Percentiles rank a stretch among this genome's conserved stretches.
Evolutionary conservation across 2,329 filamentous ascomycete species (phyloP).

Genomic region (Diaporthe citriasiana): DNA sequence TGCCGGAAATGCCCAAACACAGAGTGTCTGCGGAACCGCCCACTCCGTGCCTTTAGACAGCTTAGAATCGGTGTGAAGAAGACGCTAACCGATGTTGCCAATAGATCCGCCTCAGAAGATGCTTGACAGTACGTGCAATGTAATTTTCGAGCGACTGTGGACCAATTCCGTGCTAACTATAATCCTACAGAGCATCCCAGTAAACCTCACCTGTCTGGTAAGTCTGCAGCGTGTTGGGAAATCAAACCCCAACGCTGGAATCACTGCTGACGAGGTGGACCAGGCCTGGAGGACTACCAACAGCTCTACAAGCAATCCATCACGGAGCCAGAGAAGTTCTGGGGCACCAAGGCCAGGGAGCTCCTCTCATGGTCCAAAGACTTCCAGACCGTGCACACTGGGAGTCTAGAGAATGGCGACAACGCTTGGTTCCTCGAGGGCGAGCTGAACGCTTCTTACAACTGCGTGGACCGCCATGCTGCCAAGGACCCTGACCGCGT

Average conservation of each 20-base stretch:
- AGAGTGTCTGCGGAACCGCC: not conserved
- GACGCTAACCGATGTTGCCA: conserved; percentile 44
- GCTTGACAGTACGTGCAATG: conserved; percentile 71
- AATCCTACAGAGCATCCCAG: conserved; percentile 73
- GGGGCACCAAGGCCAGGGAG: conserved; percentile 87
- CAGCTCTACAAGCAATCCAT: conserved; percentile 87
- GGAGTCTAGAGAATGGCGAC: conserved; percentile 84
- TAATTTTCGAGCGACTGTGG: not conserved
- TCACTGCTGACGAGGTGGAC: conserved; percentile 32
- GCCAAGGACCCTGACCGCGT: conserved; percentile 92
- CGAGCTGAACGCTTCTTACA: conserved; percentile 94
- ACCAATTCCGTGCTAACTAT: conserved; percentile 42
- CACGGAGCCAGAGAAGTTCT: conserved; percentile 89
- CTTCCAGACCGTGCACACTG: conserved; percentile 89
- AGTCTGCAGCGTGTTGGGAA: conserved; percentile 51
- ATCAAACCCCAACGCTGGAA: conserved; percentile 15
- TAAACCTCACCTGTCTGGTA: conserved; percentile 76
- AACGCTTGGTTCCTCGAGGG: conserved; percentile 96
- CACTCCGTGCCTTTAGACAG: conserved; percentile 28
- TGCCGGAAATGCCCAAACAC: not conserved
- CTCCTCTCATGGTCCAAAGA: conserved; percentile 91
- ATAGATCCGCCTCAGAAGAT: conserved; percentile 76
- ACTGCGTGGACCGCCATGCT: conserved; percentile 97
- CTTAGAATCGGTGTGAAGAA: not conserved
- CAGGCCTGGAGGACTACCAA: conserved; percentile 77